These are phyloP conservation scores for Boletellus dicymbophilus DNA, from an alignment of 1,284 basidiomycete genomes.

Conservation along the genomic window DNA sequence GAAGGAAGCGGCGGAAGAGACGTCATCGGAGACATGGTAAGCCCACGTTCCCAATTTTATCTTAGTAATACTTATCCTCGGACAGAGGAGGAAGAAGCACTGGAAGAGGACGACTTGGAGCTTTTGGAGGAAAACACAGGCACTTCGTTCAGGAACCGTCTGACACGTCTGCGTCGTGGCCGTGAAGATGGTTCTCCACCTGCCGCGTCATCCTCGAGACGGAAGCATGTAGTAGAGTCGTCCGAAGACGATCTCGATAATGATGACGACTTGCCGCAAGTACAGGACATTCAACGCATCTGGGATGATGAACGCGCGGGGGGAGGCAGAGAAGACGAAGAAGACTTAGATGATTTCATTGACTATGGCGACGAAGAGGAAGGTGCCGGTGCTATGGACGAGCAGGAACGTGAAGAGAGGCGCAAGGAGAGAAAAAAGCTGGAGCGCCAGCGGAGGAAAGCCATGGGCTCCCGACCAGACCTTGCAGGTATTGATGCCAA, in stretches of 20 bases:
- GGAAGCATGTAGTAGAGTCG: conserved; percentile 58
- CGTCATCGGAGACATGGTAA: conserved; percentile 61
- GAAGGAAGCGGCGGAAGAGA: conserved; percentile 67
- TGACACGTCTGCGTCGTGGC: conserved; percentile 75
- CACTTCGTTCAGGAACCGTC: conserved; percentile 60
- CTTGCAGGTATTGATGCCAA: conserved; percentile 85
- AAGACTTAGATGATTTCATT: conserved; percentile 88
- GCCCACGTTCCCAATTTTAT: conserved; percentile 18
- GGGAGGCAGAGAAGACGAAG: conserved; percentile 68
- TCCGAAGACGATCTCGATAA: conserved; percentile 75
- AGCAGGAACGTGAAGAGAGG: conserved; percentile 71
- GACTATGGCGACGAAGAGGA: conserved; percentile 90
- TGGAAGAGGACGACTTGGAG: conserved; percentile 96
- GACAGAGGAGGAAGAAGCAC: conserved; percentile 57
- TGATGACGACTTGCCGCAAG: conserved; percentile 54
- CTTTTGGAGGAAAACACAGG: conserved; percentile 96
- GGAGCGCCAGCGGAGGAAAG: conserved; percentile 65
- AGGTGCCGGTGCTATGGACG: conserved; percentile 66
- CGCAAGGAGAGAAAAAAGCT: conserved; percentile 66
- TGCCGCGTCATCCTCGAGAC: conserved; percentile 57
- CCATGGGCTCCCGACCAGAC: conserved; percentile 69
- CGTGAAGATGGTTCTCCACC: conserved; percentile 70
- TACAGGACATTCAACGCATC: conserved; percentile 76
- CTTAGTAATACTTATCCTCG: conserved; percentile 14
- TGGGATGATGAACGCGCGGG: conserved; percentile 79